Base-by-base conservation (phyloP, 73 alveolate genomes). In the Stentor coeruleus region DNA sequence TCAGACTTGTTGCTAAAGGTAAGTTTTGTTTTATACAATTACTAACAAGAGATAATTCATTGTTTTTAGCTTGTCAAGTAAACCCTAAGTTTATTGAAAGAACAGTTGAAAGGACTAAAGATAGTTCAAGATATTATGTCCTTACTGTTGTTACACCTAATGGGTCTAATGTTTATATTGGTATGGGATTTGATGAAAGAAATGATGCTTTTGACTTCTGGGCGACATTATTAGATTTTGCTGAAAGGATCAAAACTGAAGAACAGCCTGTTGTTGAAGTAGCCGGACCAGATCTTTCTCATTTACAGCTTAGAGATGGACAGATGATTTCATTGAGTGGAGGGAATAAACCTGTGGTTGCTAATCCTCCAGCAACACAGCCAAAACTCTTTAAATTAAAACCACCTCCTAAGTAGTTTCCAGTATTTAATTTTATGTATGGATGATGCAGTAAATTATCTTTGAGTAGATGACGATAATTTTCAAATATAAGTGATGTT, bases 151-250 rank as follows among this genome's bases (percentile, higher is more conserved):
- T 39, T 3, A 37, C 59, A 20, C 83, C 83, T 39, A 40, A 75
- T 2, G 59, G 72, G 58, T 35, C 74, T 2, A 15, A 75, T 14
- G 72, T 35, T 15, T 75, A 20, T 2, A 39, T 75, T 26, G 83
- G 83, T 0, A 75, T 75, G 59, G 83, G 83, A 31, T 75, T 75
- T 75, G 83, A 39, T 36, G 83, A 75, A 75, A 75, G 83, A 75
- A 75, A 75, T 75, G 83, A 75, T 38, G 83, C 83, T 2, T 75
- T 75, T 75, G 83, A 75, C 72, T 75, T 75, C 66, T 75, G 83
- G 83, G 83, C 83, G 38, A 66, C 83, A 26, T 33, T 75, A 1
- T 33, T 75, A 0, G 83, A 75, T 35, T 75, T 75, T 75, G 26
- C 31, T 0, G 83, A 35, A 30, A 15, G 38, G 38, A 37, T 75